These are phyloP conservation scores for Aspergillus novoparasiticus DNA, from an alignment of 2,329 filamentous ascomycete species.

Conservation along the genomic window DNA sequence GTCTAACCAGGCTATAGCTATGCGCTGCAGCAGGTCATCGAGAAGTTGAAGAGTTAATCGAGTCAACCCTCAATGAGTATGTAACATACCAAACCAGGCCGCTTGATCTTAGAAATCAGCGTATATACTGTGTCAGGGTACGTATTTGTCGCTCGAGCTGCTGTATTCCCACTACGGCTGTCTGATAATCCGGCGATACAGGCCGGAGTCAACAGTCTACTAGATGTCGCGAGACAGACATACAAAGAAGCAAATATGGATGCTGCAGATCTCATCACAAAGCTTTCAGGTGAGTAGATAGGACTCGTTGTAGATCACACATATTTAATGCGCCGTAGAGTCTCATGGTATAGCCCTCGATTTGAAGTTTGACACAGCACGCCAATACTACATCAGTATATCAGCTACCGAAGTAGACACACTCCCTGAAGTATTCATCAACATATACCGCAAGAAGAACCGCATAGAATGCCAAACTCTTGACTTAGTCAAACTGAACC, in stretches of 20 bases:
- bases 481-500: constrained; percentile 77
- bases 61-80: constrained; percentile 74
- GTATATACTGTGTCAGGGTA: constrained; percentile 84
- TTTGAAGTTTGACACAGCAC: constrained; percentile 73
- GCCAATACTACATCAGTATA: constrained; percentile 79
- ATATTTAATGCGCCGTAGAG: constrained; percentile 44
- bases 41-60: constrained; percentile 66
- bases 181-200: constrained; percentile 33
- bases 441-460: constrained; percentile 71
- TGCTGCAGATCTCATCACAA: constrained; percentile 69
- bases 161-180: not conserved
- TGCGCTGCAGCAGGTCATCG: constrained; percentile 66
- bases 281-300: constrained; percentile 61
- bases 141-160: not conserved
- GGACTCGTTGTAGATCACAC: not conserved
- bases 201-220: constrained; percentile 78
- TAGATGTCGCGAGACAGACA: constrained; percentile 84
- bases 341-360: constrained; percentile 63
- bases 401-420: constrained; percentile 62
- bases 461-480: constrained; percentile 86
- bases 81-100: constrained; percentile 76
- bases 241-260: constrained; percentile 88
- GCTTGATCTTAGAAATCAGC: constrained; percentile 84
- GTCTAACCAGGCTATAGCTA: constrained; percentile 43
- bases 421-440: constrained; percentile 74